Conservation (phyloP, 768 basidiomycete species). For the Pisolithus marmoratus region DNA sequence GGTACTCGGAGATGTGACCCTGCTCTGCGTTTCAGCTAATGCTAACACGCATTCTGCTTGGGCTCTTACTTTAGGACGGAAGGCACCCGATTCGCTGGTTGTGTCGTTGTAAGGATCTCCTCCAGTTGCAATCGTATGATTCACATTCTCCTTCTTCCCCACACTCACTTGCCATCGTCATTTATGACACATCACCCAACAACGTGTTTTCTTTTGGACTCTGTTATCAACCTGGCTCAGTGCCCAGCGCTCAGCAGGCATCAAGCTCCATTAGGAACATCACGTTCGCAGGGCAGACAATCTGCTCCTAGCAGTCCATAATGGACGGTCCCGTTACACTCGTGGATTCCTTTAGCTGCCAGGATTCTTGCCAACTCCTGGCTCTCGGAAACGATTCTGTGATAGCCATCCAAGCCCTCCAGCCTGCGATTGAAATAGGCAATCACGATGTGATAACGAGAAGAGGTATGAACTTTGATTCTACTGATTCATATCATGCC, state of each 20-base stretch:
- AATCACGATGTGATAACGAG: background rate
- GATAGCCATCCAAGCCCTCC: background rate
- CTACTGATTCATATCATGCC: background rate
- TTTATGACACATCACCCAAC: background rate
- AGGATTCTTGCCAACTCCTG: background rate
- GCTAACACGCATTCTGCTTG: background rate
- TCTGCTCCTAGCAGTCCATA: background rate
- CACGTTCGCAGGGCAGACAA: background rate
- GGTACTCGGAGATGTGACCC: constrained; percentile 1
- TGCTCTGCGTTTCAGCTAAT: background rate
- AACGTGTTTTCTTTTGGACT: too few relatives aligned
- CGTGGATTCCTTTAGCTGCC: background rate
- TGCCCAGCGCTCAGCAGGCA: too few relatives aligned
- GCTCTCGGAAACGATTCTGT: background rate
- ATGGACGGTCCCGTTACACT: background rate
- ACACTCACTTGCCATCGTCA: background rate
- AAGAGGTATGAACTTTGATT: background rate
- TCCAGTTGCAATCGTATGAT: too few relatives aligned
- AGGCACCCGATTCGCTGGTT: background rate
- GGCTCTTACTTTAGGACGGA: background rate
- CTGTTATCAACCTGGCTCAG: too few relatives aligned
- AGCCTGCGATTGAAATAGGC: background rate
- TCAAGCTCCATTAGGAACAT: background rate
- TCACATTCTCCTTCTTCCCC: background rate
- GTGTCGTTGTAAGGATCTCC: background rate